A percentile compares a stretch with the other conserved stretches of the same genome.
Conservation (phyloP, 352 stramenopile genomes). For the Thraustochytrium sp. region DNA sequence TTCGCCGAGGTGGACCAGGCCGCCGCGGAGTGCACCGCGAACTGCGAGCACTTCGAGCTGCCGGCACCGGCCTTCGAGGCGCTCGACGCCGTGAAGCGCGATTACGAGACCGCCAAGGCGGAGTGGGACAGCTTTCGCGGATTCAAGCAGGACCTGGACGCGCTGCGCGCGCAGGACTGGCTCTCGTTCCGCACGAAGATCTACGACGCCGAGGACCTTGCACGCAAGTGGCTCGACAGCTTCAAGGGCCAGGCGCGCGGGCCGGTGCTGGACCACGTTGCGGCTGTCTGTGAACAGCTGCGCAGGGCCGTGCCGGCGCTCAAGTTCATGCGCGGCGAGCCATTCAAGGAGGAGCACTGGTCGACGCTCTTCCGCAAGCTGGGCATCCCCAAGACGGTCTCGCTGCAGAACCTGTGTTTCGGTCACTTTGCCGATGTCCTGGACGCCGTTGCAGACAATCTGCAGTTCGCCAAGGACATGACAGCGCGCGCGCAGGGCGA, state of each 20-base stretch:
- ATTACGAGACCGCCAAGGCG: slow-evolving; percentile 62
- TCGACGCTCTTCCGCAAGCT: slow-evolving; percentile 84
- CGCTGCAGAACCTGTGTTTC: slow-evolving; percentile 78
- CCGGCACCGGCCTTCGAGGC: slow-evolving; percentile 69
- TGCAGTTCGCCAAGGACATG: slow-evolving; percentile 87
- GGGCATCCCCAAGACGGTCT: slow-evolving; percentile 68
- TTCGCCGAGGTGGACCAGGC: slow-evolving; percentile 63
- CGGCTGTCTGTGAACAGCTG: slow-evolving; percentile 29
- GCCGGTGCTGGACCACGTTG: neutral
- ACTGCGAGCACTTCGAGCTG: slow-evolving; percentile 80
- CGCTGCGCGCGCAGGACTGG: slow-evolving; percentile 75
- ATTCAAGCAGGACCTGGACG: slow-evolving; percentile 69
- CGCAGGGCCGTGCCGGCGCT: slow-evolving; percentile 72
- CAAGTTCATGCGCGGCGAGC: slow-evolving; percentile 85
- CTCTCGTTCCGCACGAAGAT: slow-evolving; percentile 85
- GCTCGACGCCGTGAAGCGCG: slow-evolving; percentile 63
- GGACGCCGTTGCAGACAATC: slow-evolving; percentile 66
- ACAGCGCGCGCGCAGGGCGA: slow-evolving; percentile 78
- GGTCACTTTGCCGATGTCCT: slow-evolving; percentile 81
- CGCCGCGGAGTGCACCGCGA: slow-evolving; percentile 62
- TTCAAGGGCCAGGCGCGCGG: slow-evolving; percentile 60
- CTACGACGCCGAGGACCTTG: slow-evolving; percentile 83
- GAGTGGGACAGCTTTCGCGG: slow-evolving; percentile 78
- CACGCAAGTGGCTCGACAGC: slow-evolving; percentile 74
- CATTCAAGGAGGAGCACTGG: slow-evolving; percentile 94